phyloP scores from a whole-genome alignment of 2,329 filamentous ascomycete species.

The Kalaharituber pfeilii region DNA sequence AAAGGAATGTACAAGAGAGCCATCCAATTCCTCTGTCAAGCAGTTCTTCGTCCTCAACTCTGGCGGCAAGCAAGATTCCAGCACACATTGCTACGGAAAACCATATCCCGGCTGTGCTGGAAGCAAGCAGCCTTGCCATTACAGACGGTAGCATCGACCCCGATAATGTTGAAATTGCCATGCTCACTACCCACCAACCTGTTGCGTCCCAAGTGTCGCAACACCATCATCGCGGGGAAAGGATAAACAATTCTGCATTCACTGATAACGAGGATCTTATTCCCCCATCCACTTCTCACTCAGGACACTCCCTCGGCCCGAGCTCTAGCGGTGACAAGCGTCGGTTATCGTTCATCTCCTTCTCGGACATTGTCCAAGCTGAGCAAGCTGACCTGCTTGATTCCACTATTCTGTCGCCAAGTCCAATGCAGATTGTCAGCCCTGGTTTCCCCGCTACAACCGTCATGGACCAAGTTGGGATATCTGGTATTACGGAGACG shows the following conservation, averaged over 20 bases:
- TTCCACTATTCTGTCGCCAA: slow-evolving; percentile 17
- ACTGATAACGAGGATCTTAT: background rate
- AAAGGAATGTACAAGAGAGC: slow-evolving; percentile 75
- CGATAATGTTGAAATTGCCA: slow-evolving; percentile 83
- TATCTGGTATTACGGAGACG: slow-evolving; percentile 17
- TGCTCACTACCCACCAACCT: slow-evolving; percentile 34
- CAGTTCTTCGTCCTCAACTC: slow-evolving; percentile 30
- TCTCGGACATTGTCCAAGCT: slow-evolving; percentile 82
- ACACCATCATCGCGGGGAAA: background rate
- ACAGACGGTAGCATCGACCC: slow-evolving; percentile 72
- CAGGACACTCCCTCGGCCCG: slow-evolving; percentile 3
- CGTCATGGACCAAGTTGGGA: slow-evolving; percentile 15
- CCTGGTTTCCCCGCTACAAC: slow-evolving; percentile 14
- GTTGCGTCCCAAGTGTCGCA: slow-evolving; percentile 6
- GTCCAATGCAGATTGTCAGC: slow-evolving; percentile 8
- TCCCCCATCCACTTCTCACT: background rate
- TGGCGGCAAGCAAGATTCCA: slow-evolving; percentile 71
- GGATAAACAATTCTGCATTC: background rate
- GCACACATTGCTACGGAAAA: slow-evolving; percentile 89
- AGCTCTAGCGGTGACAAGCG: slow-evolving; percentile 28
- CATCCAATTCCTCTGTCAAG: slow-evolving; percentile 6
- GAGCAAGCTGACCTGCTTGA: slow-evolving; percentile 50
- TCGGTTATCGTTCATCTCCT: slow-evolving; percentile 84
- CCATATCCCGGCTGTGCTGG: slow-evolving; percentile 76
- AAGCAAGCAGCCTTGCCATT: slow-evolving; percentile 81